phyloP scores from a whole-genome alignment of 2,329 filamentous ascomycete species.

The Colletotrichum zoysiae region DNA sequence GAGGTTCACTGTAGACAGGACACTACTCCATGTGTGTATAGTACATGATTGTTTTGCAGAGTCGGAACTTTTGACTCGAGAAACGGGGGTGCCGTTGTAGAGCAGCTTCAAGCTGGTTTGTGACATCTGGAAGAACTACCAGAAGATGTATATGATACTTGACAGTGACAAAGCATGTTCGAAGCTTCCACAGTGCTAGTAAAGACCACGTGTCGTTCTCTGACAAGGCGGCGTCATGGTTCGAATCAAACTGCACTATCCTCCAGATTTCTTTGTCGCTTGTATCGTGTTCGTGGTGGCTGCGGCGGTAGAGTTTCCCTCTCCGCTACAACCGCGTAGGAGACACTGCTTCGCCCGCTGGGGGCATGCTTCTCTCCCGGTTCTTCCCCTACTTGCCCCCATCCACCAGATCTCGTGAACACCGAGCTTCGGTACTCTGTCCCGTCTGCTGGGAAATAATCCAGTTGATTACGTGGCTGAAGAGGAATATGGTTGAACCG shows the following conservation, averaged over 20 bases:
- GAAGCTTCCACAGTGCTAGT: background rate
- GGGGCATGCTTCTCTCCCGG: constrained; percentile 6
- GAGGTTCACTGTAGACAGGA: too few relatives aligned
- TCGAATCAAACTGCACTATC: constrained; percentile 4
- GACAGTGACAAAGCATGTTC: background rate
- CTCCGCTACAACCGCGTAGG: background rate
- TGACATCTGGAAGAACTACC: background rate
- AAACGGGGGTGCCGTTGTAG: background rate
- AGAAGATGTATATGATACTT: background rate
- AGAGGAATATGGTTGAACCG: constrained; percentile 77
- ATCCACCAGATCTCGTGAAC: constrained; percentile 28
- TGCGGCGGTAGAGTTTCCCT: constrained; percentile 10
- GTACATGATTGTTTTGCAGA: too few relatives aligned
- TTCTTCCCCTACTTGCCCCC: constrained; percentile 7
- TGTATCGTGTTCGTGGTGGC: constrained; percentile 11
- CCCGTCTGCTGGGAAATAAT: constrained; percentile 39
- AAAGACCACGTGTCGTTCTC: too few relatives aligned
- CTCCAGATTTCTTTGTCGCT: background rate
- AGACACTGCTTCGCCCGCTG: constrained; percentile 19
- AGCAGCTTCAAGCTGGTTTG: background rate
- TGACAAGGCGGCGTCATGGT: too few relatives aligned
- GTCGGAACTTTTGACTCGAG: background rate
- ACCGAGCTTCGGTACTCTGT: constrained; percentile 12
- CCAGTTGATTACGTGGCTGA: constrained; percentile 52
- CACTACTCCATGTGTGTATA: too few relatives aligned